Evolutionary conservation across 2,329 filamentous ascomycete genomes (phyloP).

Genomic region (Diaporthe vexans): DNA sequence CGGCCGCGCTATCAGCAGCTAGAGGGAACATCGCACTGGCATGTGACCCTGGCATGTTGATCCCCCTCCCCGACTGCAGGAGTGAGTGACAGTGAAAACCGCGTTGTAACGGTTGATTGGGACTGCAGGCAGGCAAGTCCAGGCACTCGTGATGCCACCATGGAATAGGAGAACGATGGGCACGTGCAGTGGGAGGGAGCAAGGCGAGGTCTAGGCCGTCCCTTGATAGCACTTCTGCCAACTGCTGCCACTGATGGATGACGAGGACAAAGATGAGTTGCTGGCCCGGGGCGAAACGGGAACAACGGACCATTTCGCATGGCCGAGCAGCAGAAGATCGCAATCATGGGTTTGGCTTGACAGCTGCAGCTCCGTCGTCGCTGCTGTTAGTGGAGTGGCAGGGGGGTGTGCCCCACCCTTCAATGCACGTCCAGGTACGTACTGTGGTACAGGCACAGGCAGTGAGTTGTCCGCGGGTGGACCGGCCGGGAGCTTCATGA

Average conservation of each 20-base stretch:
- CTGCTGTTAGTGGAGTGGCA: not conserved
- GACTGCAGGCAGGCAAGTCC: not conserved
- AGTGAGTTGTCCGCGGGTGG: conserved; percentile 17
- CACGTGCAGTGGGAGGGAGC: not conserved
- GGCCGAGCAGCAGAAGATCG: conserved; percentile 21
- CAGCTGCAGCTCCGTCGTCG: conserved; percentile 32
- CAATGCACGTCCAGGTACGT: conserved; percentile 25
- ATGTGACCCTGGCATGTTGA: conserved; percentile 19
- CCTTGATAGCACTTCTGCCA: not conserved
- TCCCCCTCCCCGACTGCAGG: not conserved
- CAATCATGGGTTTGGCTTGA: conserved; percentile 27
- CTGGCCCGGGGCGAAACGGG: not conserved
- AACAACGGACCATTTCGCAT: conserved; percentile 6
- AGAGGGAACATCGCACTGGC: conserved; percentile 4
- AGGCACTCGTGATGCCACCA: conserved; percentile 11
- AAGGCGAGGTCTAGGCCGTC: not conserved
- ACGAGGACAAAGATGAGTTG: not conserved
- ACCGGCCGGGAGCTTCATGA: conserved; percentile 16
- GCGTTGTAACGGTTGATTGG: conserved; percentile 6
- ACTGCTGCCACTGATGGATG: not conserved
- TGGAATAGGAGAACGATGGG: not conserved
- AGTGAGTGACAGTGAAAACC: not conserved
- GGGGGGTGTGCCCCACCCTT: not conserved
- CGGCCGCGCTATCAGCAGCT: conserved; percentile 14
- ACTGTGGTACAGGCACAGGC: not conserved